Evolutionary conservation across 805 yeast genomes (phyloP).

Genomic region (Candida xyloterini): DNA sequence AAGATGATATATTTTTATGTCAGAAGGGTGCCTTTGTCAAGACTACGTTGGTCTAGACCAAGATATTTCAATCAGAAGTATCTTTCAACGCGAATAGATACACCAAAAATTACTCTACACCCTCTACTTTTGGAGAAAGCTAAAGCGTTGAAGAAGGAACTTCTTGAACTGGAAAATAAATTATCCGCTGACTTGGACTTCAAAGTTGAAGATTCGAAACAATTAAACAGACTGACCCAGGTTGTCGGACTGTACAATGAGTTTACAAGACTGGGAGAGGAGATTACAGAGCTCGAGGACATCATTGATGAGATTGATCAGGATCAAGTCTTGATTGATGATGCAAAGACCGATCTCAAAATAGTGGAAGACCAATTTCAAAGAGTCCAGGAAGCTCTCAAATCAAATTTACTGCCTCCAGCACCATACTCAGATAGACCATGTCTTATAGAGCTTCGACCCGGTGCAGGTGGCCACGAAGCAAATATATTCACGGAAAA

Average conservation of each 20-base stretch:
- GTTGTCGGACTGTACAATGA: conserved; percentile 41
- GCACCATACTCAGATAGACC: conserved; percentile 73
- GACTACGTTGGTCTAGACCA: background rate
- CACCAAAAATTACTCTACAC: conserved; percentile 30
- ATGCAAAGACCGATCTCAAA: conserved; percentile 61
- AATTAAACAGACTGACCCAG: conserved; percentile 42
- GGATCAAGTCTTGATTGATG: conserved; percentile 44
- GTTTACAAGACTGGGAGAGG: conserved; percentile 33
- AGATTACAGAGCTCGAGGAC: conserved; percentile 34
- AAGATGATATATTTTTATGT: no score
- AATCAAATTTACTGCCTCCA: conserved; percentile 65
- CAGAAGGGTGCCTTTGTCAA: background rate
- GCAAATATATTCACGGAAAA: conserved; percentile 86
- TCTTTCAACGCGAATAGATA: background rate
- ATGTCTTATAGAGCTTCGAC: conserved; percentile 80
- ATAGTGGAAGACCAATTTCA: conserved; percentile 43
- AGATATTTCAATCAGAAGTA: background rate
- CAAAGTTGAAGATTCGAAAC: conserved; percentile 47
- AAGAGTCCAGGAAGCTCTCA: conserved; percentile 43
- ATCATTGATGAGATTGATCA: conserved; percentile 39
- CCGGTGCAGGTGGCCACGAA: conserved; percentile 96
- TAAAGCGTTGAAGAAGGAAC: conserved; percentile 38
- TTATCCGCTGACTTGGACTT: conserved; percentile 43
- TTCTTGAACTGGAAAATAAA: conserved; percentile 38
- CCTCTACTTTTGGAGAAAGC: conserved; percentile 53